These are phyloP conservation scores for Licmophora abbreviata DNA, from an alignment of 108 stramenopile species.

Conservation along the genomic window DNA sequence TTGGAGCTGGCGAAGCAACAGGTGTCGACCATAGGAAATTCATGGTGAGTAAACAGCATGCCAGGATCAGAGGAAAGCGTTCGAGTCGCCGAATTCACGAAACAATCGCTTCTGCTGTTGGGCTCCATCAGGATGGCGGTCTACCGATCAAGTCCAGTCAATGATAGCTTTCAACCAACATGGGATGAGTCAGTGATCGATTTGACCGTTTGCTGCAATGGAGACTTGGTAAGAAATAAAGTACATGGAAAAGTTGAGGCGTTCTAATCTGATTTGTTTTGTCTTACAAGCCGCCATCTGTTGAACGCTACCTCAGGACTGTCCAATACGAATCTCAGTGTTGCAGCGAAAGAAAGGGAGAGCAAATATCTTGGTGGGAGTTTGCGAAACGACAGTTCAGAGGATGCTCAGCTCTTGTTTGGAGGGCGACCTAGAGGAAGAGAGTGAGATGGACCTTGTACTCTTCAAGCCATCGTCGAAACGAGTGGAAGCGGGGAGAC, in stretches of 20 bases:
- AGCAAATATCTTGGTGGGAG: slow-evolving; percentile 1
- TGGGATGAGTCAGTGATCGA: slow-evolving; percentile 48
- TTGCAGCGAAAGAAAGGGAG: not conserved
- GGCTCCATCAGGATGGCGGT: slow-evolving; percentile 33
- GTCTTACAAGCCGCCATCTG: too few relatives aligned
- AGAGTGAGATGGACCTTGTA: not conserved
- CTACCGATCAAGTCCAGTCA: slow-evolving; percentile 43
- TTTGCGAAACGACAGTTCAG: slow-evolving; percentile 17
- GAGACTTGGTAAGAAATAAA: too few relatives aligned
- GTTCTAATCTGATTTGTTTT: too few relatives aligned
- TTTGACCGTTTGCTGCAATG: slow-evolving; percentile 22
- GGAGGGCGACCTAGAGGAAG: slow-evolving; percentile 1
- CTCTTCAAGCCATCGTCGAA: not conserved
- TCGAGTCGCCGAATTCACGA: too few relatives aligned
- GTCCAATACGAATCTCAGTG: slow-evolving; percentile 16
- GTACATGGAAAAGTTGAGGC: too few relatives aligned
- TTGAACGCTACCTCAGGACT: too few relatives aligned
- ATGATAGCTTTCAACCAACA: slow-evolving; percentile 29
- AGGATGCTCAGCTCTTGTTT: too few relatives aligned
- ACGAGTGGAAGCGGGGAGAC: not conserved
- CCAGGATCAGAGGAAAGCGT: too few relatives aligned
- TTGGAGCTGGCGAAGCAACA: slow-evolving; percentile 20
- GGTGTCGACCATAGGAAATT: not conserved
- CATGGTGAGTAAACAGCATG: too few relatives aligned
- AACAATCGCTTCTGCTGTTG: too few relatives aligned